phyloP scores from a whole-genome alignment of 2,329 filamentous ascomycete species.

The Stagonosporopsis vannaccii region DNA sequence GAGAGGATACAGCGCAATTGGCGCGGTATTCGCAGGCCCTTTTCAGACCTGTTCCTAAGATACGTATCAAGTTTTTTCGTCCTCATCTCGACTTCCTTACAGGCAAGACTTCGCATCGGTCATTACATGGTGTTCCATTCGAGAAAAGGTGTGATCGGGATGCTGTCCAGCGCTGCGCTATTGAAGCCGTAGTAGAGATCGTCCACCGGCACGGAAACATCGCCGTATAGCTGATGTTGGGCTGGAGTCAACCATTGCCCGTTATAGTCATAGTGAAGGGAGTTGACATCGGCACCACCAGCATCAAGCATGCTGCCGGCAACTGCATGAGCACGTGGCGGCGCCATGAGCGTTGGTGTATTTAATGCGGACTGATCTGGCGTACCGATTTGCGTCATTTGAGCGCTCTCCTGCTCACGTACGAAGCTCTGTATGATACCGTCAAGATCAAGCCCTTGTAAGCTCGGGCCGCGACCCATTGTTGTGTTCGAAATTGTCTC shows the following conservation, averaged over 20 bases:
- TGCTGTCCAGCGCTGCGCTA: slow-evolving; percentile 34
- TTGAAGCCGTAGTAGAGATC: slow-evolving; percentile 39
- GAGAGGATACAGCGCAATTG: neutral
- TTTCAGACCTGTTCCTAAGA: neutral
- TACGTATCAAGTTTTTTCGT: neutral
- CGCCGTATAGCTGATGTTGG: slow-evolving; percentile 23
- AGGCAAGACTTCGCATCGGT: neutral
- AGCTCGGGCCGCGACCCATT: slow-evolving; percentile 22
- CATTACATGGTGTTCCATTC: slow-evolving; percentile 25
- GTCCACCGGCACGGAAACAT: slow-evolving; percentile 28
- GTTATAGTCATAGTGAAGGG: slow-evolving; percentile 20
- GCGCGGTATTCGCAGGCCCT: neutral
- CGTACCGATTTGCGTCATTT: slow-evolving; percentile 15
- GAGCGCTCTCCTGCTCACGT: slow-evolving; percentile 38
- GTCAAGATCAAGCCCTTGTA: slow-evolving; percentile 51
- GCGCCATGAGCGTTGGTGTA: slow-evolving; percentile 13
- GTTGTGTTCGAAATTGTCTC: slow-evolving; percentile 16
- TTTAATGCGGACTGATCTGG: slow-evolving; percentile 9
- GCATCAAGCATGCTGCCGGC: neutral
- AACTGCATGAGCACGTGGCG: neutral
- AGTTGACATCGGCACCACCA: neutral
- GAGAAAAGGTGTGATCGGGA: slow-evolving; percentile 24
- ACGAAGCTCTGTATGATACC: slow-evolving; percentile 55
- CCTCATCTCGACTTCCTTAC: neutral
- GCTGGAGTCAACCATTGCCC: slow-evolving; percentile 19